These are phyloP conservation scores for Zoysia matrella DNA, from an alignment of 202 grass and related monocot genomes.

Conservation along the genomic window DNA sequence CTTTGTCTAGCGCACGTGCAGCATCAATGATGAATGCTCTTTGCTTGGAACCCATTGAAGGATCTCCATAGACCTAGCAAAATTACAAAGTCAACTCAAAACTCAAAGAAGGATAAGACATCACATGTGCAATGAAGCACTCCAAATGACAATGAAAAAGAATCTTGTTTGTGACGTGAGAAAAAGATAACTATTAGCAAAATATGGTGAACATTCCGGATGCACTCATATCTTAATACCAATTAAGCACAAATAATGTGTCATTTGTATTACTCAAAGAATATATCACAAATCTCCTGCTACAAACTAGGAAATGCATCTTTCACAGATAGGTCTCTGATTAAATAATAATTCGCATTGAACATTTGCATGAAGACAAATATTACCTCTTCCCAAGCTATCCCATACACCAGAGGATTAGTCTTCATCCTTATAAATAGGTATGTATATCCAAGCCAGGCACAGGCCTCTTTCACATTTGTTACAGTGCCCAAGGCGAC, in stretches of 20 bases:
- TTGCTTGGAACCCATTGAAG: slow-evolving; percentile 83
- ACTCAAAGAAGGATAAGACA: slow-evolving; percentile 26
- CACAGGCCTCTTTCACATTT: slow-evolving; percentile 95
- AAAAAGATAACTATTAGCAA: slow-evolving; percentile 13
- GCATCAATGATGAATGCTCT: slow-evolving; percentile 86
- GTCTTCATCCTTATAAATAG: slow-evolving; percentile 99
- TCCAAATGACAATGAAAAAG: background rate
- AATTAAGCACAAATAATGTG: slow-evolving; percentile 20
- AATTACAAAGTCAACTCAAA: background rate
- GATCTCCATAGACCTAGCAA: slow-evolving; percentile 69
- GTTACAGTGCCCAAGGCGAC: slow-evolving; percentile 96
- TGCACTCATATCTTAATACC: background rate
- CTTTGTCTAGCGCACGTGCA: slow-evolving; percentile 92
- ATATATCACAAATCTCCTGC: slow-evolving; percentile 19
- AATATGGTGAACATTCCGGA: slow-evolving; percentile 21
- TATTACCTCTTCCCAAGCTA: slow-evolving; percentile 92
- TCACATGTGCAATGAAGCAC: slow-evolving; percentile 33
- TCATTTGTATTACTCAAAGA: slow-evolving; percentile 2
- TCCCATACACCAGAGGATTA: slow-evolving; percentile 94
- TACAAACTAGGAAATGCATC: slow-evolving; percentile 6
- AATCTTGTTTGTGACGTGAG: slow-evolving; percentile 30
- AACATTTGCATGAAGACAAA: slow-evolving; percentile 34
- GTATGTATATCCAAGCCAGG: slow-evolving; percentile 99
- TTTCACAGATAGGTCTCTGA: slow-evolving; percentile 13
- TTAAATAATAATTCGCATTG: slow-evolving; percentile 13